These are phyloP conservation scores for Trametes cubensis DNA, from an alignment of 768 basidiomycete genomes.

Conservation along the genomic window DNA sequence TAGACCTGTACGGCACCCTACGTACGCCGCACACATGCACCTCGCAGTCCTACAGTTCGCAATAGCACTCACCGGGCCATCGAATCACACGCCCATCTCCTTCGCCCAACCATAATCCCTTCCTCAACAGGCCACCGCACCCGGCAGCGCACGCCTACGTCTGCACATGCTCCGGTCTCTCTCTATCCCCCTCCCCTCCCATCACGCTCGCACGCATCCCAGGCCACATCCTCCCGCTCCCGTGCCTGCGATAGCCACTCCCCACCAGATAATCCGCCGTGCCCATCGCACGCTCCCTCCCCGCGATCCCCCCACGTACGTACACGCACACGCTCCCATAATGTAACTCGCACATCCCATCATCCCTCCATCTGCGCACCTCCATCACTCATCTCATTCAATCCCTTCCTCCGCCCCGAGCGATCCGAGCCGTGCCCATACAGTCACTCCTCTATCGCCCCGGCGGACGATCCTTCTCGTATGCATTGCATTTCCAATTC, in stretches of 20 bases:
- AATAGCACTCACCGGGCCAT: background rate
- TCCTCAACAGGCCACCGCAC: background rate
- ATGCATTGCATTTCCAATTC: background rate
- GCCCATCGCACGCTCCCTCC: background rate
- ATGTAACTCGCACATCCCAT: background rate
- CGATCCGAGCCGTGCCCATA: background rate
- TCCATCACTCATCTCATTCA: background rate
- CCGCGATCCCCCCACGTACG: background rate
- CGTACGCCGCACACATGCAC: background rate
- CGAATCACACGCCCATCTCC: background rate
- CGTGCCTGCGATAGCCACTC: slow-evolving; percentile 12
- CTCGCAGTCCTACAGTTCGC: background rate
- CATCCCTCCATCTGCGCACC: no score
- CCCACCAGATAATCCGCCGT: slow-evolving; percentile 1
- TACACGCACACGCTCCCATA: background rate
- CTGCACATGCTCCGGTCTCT: background rate
- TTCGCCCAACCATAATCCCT: background rate
- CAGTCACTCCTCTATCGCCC: background rate
- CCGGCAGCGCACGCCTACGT: background rate
- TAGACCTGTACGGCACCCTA: background rate
- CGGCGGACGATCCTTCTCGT: background rate
- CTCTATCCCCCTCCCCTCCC: background rate
- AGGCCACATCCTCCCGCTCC: background rate
- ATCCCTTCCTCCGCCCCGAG: background rate
- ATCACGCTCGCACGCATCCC: background rate